Conservation (phyloP, 192 early-diverging fungal species). For the Radiomyces spectabilis region DNA sequence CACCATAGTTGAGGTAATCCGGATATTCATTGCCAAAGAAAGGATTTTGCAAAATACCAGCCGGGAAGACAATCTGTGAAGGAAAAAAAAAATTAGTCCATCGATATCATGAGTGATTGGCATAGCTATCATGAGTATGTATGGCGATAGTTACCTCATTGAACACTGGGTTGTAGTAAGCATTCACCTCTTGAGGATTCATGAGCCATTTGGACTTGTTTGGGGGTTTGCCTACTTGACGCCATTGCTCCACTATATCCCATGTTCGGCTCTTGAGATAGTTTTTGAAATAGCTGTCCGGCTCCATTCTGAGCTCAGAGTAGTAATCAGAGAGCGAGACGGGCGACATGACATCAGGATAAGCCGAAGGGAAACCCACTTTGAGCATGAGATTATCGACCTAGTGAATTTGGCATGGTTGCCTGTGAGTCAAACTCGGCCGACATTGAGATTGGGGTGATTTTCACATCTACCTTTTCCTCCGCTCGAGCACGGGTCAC, state of each 20-base stretch:
- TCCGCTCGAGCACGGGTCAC: slow-evolving; percentile 29
- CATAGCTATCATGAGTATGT: no score
- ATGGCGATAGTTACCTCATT: slow-evolving; percentile 25
- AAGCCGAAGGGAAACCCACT: slow-evolving; percentile 34
- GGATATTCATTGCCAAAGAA: slow-evolving; percentile 35
- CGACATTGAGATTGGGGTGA: no score
- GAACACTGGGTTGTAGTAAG: slow-evolving; percentile 38
- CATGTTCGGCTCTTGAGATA: slow-evolving; percentile 12
- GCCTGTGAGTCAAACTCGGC: no score
- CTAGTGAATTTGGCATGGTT: slow-evolving; percentile 9
- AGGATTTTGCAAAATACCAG: slow-evolving; percentile 51
- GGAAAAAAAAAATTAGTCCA: slow-evolving; percentile 5
- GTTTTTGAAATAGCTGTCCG: slow-evolving; percentile 36
- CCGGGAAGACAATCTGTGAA: slow-evolving; percentile 36
- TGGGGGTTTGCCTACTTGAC: slow-evolving; percentile 18
- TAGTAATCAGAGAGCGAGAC: slow-evolving; percentile 38
- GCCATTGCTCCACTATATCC: slow-evolving; percentile 9
- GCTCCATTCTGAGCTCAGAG: slow-evolving; percentile 9
- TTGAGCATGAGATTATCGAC: slow-evolving; percentile 35
- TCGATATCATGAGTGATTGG: no score
- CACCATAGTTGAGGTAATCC: slow-evolving; percentile 57
- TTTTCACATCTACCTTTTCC: slow-evolving; percentile 21
- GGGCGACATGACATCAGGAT: slow-evolving; percentile 28
- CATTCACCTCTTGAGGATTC: slow-evolving; percentile 48
- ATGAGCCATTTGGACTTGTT: slow-evolving; percentile 30